Evolutionary conservation across 2,329 filamentous ascomycete genomes (phyloP), one percentile per base, ranked within the genome.

Genomic region (Aspergillus felis): DNA sequence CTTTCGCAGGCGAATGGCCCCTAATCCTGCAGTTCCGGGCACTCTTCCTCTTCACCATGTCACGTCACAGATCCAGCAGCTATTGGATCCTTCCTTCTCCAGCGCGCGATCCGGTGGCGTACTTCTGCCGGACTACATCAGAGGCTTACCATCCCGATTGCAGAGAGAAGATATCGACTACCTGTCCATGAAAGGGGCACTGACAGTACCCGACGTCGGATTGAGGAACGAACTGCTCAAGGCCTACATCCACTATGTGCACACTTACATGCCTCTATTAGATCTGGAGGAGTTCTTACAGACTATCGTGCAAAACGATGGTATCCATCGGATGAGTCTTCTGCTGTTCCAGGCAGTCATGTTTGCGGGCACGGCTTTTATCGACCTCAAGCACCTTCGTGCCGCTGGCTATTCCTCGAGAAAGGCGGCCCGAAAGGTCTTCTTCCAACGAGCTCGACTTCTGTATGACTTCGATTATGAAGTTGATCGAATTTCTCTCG

Each of bases 381-480:
- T 96, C 57, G 91, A 94, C 66, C 88, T 91, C 77, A 84, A 87
- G 56, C 82, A 87, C 68, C 80, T 97, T 50, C 85, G 84, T 38
- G 84, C 87, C 51, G 91, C 89, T 24, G 93, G 93, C 1, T 96
- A 91, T 69, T 74, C 83, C 7, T 88, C 84, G 24, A 83, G 92
- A 50, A 93, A 94, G 76, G 86, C 86, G 57, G 92, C 93, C 9
- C 84, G 93, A 61, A 94, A 92, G 70, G 85, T 88, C 9, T 96
- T 96, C 71, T 97, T 96, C 74, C 87, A 91, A 65, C 92, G 90
- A 76, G 89, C 91, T 44, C 89, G 91, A 86, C 82, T 94, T 3
- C 81, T 97, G 20, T 97, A 97, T 75, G 92, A 97, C 71, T 95
- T 96, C 64, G 93, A 97, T 74, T 96, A 95, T 73, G 93, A 97